Percentiles rank a stretch among this genome's conserved stretches.
These are phyloP conservation scores for Leptographium galeiforme DNA, from an alignment of 2,329 filamentous ascomycete species.

Conservation along the genomic window DNA sequence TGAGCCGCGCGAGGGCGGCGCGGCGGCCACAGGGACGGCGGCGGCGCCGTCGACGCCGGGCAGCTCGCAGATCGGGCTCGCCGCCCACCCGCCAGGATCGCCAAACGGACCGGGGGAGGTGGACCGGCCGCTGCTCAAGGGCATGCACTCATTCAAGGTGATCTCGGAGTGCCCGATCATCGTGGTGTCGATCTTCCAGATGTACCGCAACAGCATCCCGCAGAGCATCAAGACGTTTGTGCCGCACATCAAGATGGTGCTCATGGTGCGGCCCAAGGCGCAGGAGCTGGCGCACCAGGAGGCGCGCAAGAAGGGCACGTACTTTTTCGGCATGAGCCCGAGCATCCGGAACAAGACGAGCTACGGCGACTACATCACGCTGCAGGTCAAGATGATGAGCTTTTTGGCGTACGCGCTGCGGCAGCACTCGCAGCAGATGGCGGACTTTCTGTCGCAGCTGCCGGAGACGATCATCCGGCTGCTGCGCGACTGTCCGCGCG, in stretches of 20 bases:
- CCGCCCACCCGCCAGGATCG: slow-evolving; percentile 61
- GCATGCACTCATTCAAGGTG: slow-evolving; percentile 98
- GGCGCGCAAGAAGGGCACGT: slow-evolving; percentile 61
- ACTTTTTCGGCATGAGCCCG: slow-evolving; percentile 86
- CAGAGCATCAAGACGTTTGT: slow-evolving; percentile 87
- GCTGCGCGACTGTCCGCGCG: slow-evolving; percentile 83
- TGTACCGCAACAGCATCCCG: slow-evolving; percentile 66
- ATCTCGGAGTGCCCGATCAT: slow-evolving; percentile 97
- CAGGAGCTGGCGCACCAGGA: slow-evolving; percentile 87
- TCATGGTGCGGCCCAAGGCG: slow-evolving; percentile 79
- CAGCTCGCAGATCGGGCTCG: slow-evolving; percentile 56
- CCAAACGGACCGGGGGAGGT: slow-evolving; percentile 80
- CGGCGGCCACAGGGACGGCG: not conserved
- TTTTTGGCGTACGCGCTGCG: slow-evolving; percentile 88
- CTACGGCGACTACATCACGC: slow-evolving; percentile 95
- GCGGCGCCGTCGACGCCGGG: slow-evolving; percentile 51
- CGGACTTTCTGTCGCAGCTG: slow-evolving; percentile 74
- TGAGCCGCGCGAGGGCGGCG: slow-evolving; percentile 34
- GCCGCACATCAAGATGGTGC: slow-evolving; percentile 79
- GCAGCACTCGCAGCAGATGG: slow-evolving; percentile 73
- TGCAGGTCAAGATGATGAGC: slow-evolving; percentile 98
- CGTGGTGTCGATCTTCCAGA: slow-evolving; percentile 94
- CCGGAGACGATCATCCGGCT: slow-evolving; percentile 84
- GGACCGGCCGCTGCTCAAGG: slow-evolving; percentile 69
- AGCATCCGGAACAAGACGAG: slow-evolving; percentile 87